Evolutionary conservation across 2,329 filamentous ascomycete genomes (phyloP).

Genomic region (Xylariaceae sp.): DNA sequence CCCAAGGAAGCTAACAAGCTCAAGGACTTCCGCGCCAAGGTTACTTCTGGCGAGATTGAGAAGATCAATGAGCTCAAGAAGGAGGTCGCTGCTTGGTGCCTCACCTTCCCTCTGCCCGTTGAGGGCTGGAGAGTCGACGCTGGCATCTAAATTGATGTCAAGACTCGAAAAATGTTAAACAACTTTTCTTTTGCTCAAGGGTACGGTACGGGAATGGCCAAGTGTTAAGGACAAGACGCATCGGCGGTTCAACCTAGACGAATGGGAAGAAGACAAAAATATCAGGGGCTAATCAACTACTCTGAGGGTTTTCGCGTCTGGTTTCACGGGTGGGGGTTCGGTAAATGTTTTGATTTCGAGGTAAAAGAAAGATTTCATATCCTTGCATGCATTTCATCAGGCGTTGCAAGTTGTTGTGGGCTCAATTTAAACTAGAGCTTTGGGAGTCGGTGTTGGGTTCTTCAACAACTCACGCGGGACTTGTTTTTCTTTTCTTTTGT

Average conservation of each 20-base stretch:
- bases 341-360: conserved; percentile 20
- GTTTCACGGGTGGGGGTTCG: conserved; percentile 23
- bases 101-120: conserved; percentile 87
- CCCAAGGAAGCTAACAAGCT: conserved; percentile 99
- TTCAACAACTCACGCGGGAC: conserved; percentile 26
- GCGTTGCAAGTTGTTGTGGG: not conserved
- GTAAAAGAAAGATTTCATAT: conserved; percentile 17
- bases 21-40: conserved; percentile 98
- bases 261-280: conserved; percentile 12
- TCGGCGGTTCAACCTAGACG: conserved; percentile 30
- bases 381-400: conserved; percentile 19
- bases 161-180: too few relatives aligned
- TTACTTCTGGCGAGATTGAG: conserved; percentile 69
- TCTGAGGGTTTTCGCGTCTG: too few relatives aligned
- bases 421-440: conserved; percentile 19
- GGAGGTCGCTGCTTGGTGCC: conserved; percentile 86
- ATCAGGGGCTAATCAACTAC: conserved; percentile 32
- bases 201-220: conserved; percentile 10
- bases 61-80: conserved; percentile 83
- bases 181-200: conserved; percentile 4
- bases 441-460: conserved; percentile 25
- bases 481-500: too few relatives aligned
- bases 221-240: conserved; percentile 18
- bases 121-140: conserved; percentile 64
- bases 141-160: conserved; percentile 43